A percentile compares a stretch with the other conserved stretches of the same genome.
These are phyloP conservation scores for Pneumocystis jirovecii DNA, from an alignment of 1,139 yeast genomes.

Conservation along the genomic window DNA sequence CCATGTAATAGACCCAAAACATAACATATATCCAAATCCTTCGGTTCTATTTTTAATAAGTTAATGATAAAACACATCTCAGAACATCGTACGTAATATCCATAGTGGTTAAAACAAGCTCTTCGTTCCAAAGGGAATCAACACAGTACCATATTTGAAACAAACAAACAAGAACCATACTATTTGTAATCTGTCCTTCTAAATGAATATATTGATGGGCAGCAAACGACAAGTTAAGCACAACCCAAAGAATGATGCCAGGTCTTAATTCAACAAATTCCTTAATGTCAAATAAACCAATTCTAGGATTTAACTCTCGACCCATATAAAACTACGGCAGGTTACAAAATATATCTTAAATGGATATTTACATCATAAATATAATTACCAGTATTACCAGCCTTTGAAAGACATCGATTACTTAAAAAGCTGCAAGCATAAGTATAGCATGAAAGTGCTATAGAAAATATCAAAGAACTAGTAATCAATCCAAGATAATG, in stretches of 20 bases:
- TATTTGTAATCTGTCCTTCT: conserved; percentile 50
- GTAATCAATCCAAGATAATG: conserved; percentile 52
- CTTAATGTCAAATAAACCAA: conserved; percentile 62
- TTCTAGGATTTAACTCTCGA: conserved; percentile 82
- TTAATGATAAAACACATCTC: neutral
- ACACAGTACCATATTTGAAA: conserved; percentile 71
- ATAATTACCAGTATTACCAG: conserved; percentile 68
- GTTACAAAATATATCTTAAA: neutral
- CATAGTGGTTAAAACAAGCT: conserved; percentile 82
- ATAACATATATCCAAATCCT: conserved; percentile 92
- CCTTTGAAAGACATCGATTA: conserved; percentile 55
- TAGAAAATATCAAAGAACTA: conserved; percentile 50
- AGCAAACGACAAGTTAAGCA: conserved; percentile 62
- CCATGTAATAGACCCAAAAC: conserved; percentile 84
- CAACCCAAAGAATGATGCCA: conserved; percentile 74
- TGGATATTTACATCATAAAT: conserved; percentile 40
- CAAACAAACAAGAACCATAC: conserved; percentile 50
- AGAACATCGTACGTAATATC: conserved; percentile 42
- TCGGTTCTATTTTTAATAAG: conserved; percentile 36
- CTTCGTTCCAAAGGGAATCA: conserved; percentile 87
- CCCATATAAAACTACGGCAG: conserved; percentile 67
- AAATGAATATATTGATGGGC: conserved; percentile 57
- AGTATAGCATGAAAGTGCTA: conserved; percentile 46
- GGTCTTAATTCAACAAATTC: conserved; percentile 90
- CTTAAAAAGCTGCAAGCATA: conserved; percentile 48